phyloP scores from a whole-genome alignment of 1,139 yeast genomes.

The Geotrichum siamense region DNA sequence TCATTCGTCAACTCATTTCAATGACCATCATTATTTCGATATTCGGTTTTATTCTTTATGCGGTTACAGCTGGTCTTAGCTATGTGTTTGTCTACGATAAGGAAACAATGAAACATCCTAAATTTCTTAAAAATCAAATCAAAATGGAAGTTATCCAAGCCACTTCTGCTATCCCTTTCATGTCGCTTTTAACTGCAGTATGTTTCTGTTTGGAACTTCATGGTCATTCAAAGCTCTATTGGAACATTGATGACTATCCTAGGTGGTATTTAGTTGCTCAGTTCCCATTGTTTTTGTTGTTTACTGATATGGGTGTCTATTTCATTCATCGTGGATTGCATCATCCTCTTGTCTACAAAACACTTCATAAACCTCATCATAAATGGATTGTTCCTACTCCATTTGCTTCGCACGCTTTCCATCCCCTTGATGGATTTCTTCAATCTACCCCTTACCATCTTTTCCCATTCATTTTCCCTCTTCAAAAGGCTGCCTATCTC shows the following conservation, averaged over 20 bases:
- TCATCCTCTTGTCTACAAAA: slow-evolving; percentile 81
- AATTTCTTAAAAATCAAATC: slow-evolving; percentile 90
- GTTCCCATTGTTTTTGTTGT: slow-evolving; percentile 71
- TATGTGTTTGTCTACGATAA: slow-evolving; percentile 76
- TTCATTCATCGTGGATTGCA: slow-evolving; percentile 88
- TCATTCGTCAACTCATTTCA: slow-evolving; percentile 62
- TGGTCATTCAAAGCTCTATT: slow-evolving; percentile 76
- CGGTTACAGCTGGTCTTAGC: slow-evolving; percentile 66
- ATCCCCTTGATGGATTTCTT: slow-evolving; percentile 90
- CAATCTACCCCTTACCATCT: slow-evolving; percentile 92
- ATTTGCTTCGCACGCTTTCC: slow-evolving; percentile 97
- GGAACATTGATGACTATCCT: slow-evolving; percentile 58
- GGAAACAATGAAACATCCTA: slow-evolving; percentile 88
- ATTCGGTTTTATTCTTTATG: slow-evolving; percentile 79
- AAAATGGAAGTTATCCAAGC: slow-evolving; percentile 75
- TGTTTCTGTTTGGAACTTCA: slow-evolving; percentile 79
- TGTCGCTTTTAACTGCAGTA: slow-evolving; percentile 82
- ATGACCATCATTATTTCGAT: slow-evolving; percentile 65
- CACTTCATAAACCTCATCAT: slow-evolving; percentile 95
- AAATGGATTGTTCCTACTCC: slow-evolving; percentile 99
- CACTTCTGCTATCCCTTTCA: slow-evolving; percentile 69
- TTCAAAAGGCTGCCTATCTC: slow-evolving; percentile 80
- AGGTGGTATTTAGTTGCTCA: slow-evolving; percentile 59
- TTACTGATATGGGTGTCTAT: slow-evolving; percentile 90
- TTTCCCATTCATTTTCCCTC: slow-evolving; percentile 84